Percentiles rank a stretch among this genome's conserved stretches.
phyloP scores from a whole-genome alignment of 306 rosid species.

The Malus domestica region ASM211411v1 NC_041802.1:1415001-1415500 shows the following conservation, averaged over 20 bases:
- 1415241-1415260: background rate
- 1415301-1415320: background rate
- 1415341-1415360: background rate
- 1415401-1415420: constrained; percentile 79
- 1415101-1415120: background rate
- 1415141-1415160: background rate
- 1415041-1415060: constrained; percentile 10
- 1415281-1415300: background rate
- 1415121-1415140: background rate
- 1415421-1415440: constrained; percentile 89
- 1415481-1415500: constrained; percentile 96
- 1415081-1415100: background rate
- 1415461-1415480: constrained; percentile 92
- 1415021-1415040: constrained; percentile 4
- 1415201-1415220: background rate
- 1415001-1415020: constrained; percentile 13
- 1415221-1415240: background rate
- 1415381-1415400: constrained; percentile 65
- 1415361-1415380: constrained; percentile 23
- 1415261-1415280: background rate
- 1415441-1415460: constrained; percentile 95
- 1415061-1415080: constrained; percentile 11
- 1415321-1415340: background rate
- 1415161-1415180: background rate
- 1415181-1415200: background rate